A percentile compares a stretch with the other conserved stretches of the same genome.
phyloP scores from a whole-genome alignment of 78 protist genomes.

The Dictyostelium capitatum region DNA sequence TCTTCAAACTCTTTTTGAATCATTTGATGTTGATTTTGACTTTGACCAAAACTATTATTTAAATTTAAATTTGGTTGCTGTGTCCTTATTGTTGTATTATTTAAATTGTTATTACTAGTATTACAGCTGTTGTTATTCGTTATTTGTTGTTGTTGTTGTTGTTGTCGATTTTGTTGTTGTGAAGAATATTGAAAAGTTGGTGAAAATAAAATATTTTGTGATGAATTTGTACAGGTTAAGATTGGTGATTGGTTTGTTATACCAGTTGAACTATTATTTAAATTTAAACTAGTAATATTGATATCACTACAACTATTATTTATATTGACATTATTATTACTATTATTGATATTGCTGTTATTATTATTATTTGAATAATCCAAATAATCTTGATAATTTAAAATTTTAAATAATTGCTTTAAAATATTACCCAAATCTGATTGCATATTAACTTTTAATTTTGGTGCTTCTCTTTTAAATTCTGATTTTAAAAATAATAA shows the following conservation, averaged over 20 bases:
- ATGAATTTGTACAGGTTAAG: background rate
- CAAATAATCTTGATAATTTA: background rate
- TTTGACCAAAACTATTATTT: background rate
- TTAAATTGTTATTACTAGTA: background rate
- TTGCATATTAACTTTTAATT: background rate
- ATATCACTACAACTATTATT: conserved; percentile 24
- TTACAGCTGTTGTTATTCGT: background rate
- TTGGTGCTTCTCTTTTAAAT: conserved; percentile 10
- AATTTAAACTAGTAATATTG: conserved; percentile 25
- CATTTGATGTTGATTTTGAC: background rate
- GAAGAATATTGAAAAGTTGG: background rate
- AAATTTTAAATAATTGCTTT: conserved; percentile 21
- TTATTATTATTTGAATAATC: background rate
- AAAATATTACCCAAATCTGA: conserved; percentile 17
- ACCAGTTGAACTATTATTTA: conserved; percentile 21
- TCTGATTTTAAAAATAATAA: background rate
- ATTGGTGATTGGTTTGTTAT: background rate
- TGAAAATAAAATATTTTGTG: background rate
- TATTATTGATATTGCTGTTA: background rate
- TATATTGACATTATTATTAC: background rate
- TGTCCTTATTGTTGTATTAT: background rate
- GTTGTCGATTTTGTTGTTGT: background rate
- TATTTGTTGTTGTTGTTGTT: background rate
- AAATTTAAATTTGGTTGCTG: background rate
- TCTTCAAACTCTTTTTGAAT: conserved; percentile 16